Conservation (phyloP, 257 asterid genomes). For the Coffea eugenioides region DNA sequence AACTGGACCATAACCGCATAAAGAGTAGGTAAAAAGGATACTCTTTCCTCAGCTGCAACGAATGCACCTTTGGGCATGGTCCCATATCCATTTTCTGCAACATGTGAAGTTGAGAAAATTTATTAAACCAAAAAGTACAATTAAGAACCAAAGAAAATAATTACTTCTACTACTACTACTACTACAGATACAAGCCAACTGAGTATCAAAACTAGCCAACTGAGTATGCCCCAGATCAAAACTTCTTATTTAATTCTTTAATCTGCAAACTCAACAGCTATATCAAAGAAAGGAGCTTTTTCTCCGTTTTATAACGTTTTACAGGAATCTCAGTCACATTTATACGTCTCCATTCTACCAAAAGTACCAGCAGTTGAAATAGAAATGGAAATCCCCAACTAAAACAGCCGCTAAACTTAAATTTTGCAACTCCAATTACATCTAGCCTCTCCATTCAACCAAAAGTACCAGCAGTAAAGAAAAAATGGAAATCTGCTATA, state of each 20-base stretch:
- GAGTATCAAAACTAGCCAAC: background rate
- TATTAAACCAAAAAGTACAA: background rate
- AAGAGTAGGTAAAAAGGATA: slow-evolving; percentile 47
- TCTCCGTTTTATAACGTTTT: background rate
- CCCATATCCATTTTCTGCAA: slow-evolving; percentile 95
- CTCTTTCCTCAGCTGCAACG: slow-evolving; percentile 90
- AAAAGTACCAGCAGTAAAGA: background rate
- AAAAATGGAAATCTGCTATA: background rate
- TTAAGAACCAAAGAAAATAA: background rate
- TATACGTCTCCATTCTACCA: background rate
- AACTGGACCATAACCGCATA: background rate
- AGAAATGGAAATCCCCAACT: too few relatives aligned
- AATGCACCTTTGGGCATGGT: slow-evolving; percentile 91
- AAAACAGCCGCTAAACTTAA: too few relatives aligned
- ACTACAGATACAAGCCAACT: background rate
- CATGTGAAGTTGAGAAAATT: background rate
- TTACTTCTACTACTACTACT: background rate
- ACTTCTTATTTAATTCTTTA: background rate
- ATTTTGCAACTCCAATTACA: too few relatives aligned
- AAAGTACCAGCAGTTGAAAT: too few relatives aligned
- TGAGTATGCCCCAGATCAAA: too few relatives aligned
- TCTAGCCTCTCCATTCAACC: background rate
- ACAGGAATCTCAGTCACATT: background rate
- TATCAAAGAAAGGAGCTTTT: background rate
- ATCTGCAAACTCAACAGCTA: background rate